Percentiles rank a stretch among this genome's conserved stretches.
Evolutionary conservation across 768 basidiomycete genomes (phyloP).

Genomic region (Amanita brunnescens): DNA sequence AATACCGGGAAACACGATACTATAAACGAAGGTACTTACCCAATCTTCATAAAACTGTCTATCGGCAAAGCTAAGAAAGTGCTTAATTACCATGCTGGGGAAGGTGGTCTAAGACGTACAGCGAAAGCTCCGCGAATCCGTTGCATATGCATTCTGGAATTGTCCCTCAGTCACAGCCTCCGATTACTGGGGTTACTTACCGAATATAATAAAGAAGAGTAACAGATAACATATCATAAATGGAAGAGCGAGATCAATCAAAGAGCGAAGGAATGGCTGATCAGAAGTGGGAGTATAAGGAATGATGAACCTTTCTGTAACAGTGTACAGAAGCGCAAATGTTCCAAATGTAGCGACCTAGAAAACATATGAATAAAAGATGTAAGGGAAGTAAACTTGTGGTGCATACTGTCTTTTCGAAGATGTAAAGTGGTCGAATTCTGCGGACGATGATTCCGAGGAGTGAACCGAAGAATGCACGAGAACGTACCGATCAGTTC

Average conservation of each 20-base stretch:
- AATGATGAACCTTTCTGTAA: conserved; percentile 90
- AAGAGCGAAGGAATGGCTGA: conserved; percentile 64
- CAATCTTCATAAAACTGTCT: conserved; percentile 97
- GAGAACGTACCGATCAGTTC: conserved; percentile 63
- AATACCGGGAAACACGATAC: background rate
- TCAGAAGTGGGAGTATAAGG: conserved; percentile 65
- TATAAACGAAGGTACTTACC: conserved; percentile 30
- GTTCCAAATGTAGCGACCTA: conserved; percentile 89
- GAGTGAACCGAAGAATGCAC: background rate
- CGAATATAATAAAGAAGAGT: conserved; percentile 81
- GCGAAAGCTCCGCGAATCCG: conserved; percentile 87
- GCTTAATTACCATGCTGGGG: background rate
- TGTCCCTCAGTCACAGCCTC: background rate
- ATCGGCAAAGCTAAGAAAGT: conserved; percentile 73
- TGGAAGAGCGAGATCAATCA: conserved; percentile 83
- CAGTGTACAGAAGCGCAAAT: conserved; percentile 86
- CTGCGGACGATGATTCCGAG: conserved; percentile 18
- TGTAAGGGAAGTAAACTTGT: conserved; percentile 21
- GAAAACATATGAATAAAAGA: conserved; percentile 29
- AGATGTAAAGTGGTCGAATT: conserved; percentile 73
- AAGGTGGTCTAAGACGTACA: conserved; percentile 35
- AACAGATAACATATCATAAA: conserved; percentile 91
- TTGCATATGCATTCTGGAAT: conserved; percentile 88
- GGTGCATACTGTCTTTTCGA: conserved; percentile 58
- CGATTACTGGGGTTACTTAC: conserved; percentile 26